Evolutionary conservation across 768 basidiomycete genomes (phyloP), one percentile per base, ranked within the genome.

Genomic region (Naganishia onofrii): DNA sequence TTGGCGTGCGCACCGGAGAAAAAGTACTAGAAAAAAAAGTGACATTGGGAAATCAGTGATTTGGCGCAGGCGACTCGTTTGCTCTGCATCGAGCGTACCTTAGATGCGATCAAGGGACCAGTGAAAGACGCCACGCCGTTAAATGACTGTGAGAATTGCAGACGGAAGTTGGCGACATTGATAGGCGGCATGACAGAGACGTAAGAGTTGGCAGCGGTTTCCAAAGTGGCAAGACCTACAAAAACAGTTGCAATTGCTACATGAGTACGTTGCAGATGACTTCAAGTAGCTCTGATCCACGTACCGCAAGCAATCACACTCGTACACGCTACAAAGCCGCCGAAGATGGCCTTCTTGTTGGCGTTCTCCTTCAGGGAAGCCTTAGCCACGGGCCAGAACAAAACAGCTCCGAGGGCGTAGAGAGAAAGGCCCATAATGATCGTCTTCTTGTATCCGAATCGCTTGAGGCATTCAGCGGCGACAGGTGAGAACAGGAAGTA

Each of bases 21-120:
- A 82, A 90, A 91, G 84, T 86, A 90, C 66, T 86, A 88, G 86
- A 28, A 88, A 89, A 74, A 90, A n/a, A n/a, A n/a, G n/a, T n/a
- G n/a, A n/a, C n/a, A n/a, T n/a, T n/a, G n/a, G n/a, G n/a, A n/a
- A n/a, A n/a, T n/a, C n/a, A n/a, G n/a, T n/a, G n/a, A n/a, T n/a
- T n/a, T n/a, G n/a, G n/a, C n/a, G n/a, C n/a, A n/a, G n/a, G n/a
- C n/a, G 12, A 36, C 34, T 36, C 34, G 34, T 36, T 36, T 36
- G 34, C 28, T 53, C 44, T 79, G 89, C 88, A 53, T 89, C n/a
- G n/a, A n/a, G 82, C 34, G 86, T 85, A 12, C 48, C 46, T 66
- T 54, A 21, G 46, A 86, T 83, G 73, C 73, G 29, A 72, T 66
- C 71, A 75, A 53, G 28, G 71, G 73, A 29, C 75, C 73, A 9